phyloP scores from a whole-genome alignment of 2,329 filamentous ascomycete species.

The Leptographium galeiforme region DNA sequence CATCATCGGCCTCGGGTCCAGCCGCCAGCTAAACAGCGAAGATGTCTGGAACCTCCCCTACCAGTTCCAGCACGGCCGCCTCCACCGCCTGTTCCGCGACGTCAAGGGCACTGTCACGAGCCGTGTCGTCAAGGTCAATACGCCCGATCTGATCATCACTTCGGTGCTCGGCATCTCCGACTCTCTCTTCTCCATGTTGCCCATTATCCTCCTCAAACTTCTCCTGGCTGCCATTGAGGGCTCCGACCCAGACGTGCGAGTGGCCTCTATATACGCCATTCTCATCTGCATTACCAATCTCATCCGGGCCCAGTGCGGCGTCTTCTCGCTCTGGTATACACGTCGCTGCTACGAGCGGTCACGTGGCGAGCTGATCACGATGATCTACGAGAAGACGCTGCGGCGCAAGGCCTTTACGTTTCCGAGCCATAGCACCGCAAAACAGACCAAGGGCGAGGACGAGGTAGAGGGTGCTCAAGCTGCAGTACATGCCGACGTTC shows the following conservation, averaged over 20 bases:
- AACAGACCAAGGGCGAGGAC: slow-evolving; percentile 12
- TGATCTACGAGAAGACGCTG: slow-evolving; percentile 36
- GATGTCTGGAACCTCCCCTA: slow-evolving; percentile 73
- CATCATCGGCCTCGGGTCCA: slow-evolving; percentile 51
- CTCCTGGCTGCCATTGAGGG: slow-evolving; percentile 55
- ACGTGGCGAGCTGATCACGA: slow-evolving; percentile 69
- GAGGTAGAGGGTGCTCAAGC: slow-evolving; percentile 3
- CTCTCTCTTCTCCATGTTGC: slow-evolving; percentile 38
- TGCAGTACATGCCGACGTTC: slow-evolving; percentile 19
- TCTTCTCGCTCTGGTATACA: slow-evolving; percentile 70
- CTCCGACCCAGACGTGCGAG: slow-evolving; percentile 30
- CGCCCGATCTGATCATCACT: slow-evolving; percentile 61
- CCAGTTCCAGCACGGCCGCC: slow-evolving; percentile 66
- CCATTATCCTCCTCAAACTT: slow-evolving; percentile 58
- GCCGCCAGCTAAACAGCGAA: slow-evolving; percentile 55
- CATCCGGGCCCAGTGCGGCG: slow-evolving; percentile 47
- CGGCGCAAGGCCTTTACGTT: slow-evolving; percentile 63
- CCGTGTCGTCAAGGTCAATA: slow-evolving; percentile 62
- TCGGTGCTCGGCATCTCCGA: slow-evolving; percentile 51
- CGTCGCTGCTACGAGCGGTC: slow-evolving; percentile 73
- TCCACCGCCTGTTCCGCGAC: slow-evolving; percentile 63
- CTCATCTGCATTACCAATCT: slow-evolving; percentile 48
- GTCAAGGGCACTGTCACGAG: slow-evolving; percentile 59
- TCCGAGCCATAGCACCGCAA: slow-evolving; percentile 17
- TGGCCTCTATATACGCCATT: slow-evolving; percentile 52